Conservation (phyloP, 2,329 filamentous ascomycete genomes). For the Tolypocladium nubicola region DNA sequence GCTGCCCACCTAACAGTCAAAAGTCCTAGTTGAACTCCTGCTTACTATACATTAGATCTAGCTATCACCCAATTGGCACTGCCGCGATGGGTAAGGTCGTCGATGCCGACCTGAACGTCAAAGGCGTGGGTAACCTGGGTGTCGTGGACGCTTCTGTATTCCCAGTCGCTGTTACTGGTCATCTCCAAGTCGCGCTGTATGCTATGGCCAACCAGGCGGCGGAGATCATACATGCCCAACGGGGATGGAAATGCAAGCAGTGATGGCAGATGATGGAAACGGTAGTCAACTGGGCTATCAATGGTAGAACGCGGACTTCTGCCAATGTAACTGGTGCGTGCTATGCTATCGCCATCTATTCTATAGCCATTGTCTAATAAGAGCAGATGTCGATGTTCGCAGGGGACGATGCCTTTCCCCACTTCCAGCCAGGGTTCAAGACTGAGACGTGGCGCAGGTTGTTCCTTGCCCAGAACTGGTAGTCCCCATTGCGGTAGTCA, state of each 20-base stretch:
- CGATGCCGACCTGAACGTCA: slow-evolving; percentile 23
- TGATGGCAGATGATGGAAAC: not conserved
- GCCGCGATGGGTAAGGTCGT: slow-evolving; percentile 33
- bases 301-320: too few species aligned
- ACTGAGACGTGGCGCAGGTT: not conserved
- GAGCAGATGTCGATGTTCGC: not conserved
- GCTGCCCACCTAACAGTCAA: not conserved
- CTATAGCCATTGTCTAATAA: not conserved
- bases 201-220: slow-evolving; percentile 46
- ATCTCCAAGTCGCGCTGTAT: slow-evolving; percentile 38
- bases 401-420: not conserved
- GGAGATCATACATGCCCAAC: not conserved
- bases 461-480: not conserved
- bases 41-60: slow-evolving; percentile 6
- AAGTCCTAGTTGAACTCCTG: not conserved
- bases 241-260: not conserved
- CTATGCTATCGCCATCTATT: too few species aligned
- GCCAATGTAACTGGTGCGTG: too few species aligned
- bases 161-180: slow-evolving; percentile 20
- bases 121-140: slow-evolving; percentile 24
- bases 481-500: not conserved
- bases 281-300: too few species aligned
- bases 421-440: not conserved
- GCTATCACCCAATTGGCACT: slow-evolving; percentile 17
- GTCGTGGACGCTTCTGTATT: slow-evolving; percentile 28